Conservation (phyloP, 179 eudicot species). For the Beta lomatogona region DNA sequence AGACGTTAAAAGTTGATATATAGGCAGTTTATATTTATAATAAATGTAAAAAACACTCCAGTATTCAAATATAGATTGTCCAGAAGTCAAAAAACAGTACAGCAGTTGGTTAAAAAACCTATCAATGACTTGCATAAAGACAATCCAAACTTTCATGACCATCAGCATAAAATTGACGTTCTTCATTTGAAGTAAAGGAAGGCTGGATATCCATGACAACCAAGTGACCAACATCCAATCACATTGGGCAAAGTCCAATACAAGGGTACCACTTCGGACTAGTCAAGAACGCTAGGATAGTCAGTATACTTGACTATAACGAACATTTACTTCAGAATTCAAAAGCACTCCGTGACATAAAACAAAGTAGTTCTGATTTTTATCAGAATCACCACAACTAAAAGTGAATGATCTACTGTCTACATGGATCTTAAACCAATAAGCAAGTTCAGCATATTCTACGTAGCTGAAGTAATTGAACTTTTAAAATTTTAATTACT, state of each 20-base stretch:
- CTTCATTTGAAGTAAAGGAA: neutral
- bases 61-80: neutral
- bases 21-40: neutral
- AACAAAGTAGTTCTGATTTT: neutral
- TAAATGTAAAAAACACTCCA: neutral
- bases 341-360: neutral
- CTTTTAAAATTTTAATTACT: neutral
- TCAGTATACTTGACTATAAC: neutral
- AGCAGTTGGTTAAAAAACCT: neutral
- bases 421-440: neutral
- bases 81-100: neutral
- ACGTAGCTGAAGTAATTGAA: neutral
- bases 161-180: too few species aligned
- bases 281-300: neutral
- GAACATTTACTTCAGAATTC: neutral
- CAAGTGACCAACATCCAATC: neutral
- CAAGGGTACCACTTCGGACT: neutral
- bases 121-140: neutral
- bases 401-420: neutral
- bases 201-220: neutral
- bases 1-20: neutral
- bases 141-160: neutral
- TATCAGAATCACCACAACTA: neutral
- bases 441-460: neutral
- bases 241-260: neutral